Evolutionary conservation across 371 early-diverging fungal genomes (phyloP), one percentile per base, ranked within the genome.

Genomic region (Amoeboaphelidium protococcarum): DNA sequence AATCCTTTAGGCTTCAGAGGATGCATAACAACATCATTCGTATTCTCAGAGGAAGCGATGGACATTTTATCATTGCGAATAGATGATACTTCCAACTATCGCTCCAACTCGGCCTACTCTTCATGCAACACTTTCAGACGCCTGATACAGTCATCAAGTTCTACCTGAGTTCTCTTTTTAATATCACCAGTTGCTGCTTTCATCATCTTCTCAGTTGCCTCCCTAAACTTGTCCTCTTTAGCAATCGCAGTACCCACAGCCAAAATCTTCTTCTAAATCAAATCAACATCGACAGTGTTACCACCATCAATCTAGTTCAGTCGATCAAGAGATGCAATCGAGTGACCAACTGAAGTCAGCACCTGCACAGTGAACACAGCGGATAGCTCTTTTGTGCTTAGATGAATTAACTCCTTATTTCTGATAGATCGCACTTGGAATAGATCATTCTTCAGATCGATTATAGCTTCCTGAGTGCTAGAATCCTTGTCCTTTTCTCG

Each of bases 151-250:
- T 61, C 64, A 20, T 49, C 51, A 22, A 51, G 49, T 46, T 64
- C 61, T 47, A 25, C 42, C 21, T 52, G 31, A 13, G 54, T 52
- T 3, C 56, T 48, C 20, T 56, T 52, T 31, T 48, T 26, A 26
- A 50, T 44, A 13, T 51, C 48, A 2, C 54, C 54, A n/a, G 26
- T 20, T 23, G 56, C 20, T 16, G 54, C 22, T 6, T 40, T 40
- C 6, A 51, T 48, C 50, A 64, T 53, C 24, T 47, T 52, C 24
- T 54, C 54, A 20, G 61, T 40, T 31, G 60, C 64, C 41, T 55
- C 50, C 37, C 50, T 52, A 23, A 64, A 57, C 41, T 53, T 50
- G 3, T 46, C 41, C 42, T 64, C 64, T 37, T 56, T 58, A 25
- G 47, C 47, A 6, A 61, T 47, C 19, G 58, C 58, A 23, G 50